These are phyloP conservation scores for Ascochyta pisi DNA, from an alignment of 2,329 filamentous ascomycete genomes.

Conservation along the genomic window DNA sequence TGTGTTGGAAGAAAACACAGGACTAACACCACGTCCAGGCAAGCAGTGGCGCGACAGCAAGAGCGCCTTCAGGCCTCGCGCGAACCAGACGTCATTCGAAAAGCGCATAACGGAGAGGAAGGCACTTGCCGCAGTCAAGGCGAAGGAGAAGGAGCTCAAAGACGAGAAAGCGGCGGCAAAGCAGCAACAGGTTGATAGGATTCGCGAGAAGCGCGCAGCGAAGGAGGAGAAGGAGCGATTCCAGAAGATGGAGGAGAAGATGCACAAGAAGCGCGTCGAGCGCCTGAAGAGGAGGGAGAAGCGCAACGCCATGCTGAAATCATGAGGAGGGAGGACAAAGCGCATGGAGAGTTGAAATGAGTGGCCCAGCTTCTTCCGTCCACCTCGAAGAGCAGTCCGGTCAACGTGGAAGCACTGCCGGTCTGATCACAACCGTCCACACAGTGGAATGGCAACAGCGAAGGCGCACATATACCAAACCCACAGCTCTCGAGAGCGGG, in stretches of 20 bases:
- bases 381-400: neutral
- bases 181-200: slow-evolving; percentile 76
- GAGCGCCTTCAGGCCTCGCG: slow-evolving; percentile 81
- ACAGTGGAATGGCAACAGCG: neutral
- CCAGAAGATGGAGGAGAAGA: slow-evolving; percentile 93
- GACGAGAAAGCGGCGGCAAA: slow-evolving; percentile 80
- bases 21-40: slow-evolving; percentile 61
- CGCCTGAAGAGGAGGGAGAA: slow-evolving; percentile 94
- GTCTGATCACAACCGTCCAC: neutral
- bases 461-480: neutral
- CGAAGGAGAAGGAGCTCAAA: slow-evolving; percentile 91
- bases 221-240: slow-evolving; percentile 95
- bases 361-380: neutral
- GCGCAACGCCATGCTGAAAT: slow-evolving; percentile 79
- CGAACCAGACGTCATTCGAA: slow-evolving; percentile 79
- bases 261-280: slow-evolving; percentile 96
- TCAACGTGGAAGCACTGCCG: neutral
- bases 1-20: neutral
- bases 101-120: slow-evolving; percentile 75
- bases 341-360: neutral
- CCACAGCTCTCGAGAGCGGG: neutral
- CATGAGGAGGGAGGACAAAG: slow-evolving; percentile 36
- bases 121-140: slow-evolving; percentile 78
- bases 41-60: slow-evolving; percentile 92
- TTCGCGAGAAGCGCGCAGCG: slow-evolving; percentile 83